Conservation (phyloP, 352 stramenopile genomes). For the Nothophytophthora sp. region DNA sequence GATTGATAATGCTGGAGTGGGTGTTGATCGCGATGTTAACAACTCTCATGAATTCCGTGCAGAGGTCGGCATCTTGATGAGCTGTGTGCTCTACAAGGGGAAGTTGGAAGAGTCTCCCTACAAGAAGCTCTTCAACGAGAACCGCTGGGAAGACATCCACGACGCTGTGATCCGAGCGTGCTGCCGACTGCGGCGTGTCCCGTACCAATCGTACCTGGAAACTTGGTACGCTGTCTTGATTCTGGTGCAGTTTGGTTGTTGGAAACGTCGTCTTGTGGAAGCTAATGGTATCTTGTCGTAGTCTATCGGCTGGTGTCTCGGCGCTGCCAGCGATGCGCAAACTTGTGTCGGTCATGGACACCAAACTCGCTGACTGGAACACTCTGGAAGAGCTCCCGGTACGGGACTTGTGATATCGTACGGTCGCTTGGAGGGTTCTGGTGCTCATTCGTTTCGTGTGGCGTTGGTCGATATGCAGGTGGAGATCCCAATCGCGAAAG, state of each 20-base stretch:
- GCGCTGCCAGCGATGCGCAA: slow-evolving; percentile 81
- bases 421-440: too few species aligned
- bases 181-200: slow-evolving; percentile 70
- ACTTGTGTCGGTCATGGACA: slow-evolving; percentile 77
- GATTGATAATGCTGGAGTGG: neutral
- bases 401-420: too few species aligned
- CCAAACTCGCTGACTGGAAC: slow-evolving; percentile 74
- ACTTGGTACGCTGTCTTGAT: slow-evolving; percentile 64
- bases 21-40: neutral
- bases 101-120: slow-evolving; percentile 78
- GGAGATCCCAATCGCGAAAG: slow-evolving; percentile 80
- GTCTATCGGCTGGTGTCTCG: slow-evolving; percentile 66
- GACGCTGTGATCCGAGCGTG: slow-evolving; percentile 74
- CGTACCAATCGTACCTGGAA: slow-evolving; percentile 70
- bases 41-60: neutral
- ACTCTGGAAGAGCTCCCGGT: slow-evolving; percentile 77
- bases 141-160: slow-evolving; percentile 74
- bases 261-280: neutral
- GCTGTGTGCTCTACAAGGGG: slow-evolving; percentile 78
- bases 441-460: too few species aligned
- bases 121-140: slow-evolving; percentile 66
- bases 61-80: slow-evolving; percentile 85
- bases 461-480: too few species aligned
- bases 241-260: neutral
- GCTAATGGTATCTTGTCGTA: slow-evolving; percentile 23